These are phyloP conservation scores for Metschnikowia rubicola DNA, from an alignment of 805 yeast genomes.

Conservation along the genomic window DNA sequence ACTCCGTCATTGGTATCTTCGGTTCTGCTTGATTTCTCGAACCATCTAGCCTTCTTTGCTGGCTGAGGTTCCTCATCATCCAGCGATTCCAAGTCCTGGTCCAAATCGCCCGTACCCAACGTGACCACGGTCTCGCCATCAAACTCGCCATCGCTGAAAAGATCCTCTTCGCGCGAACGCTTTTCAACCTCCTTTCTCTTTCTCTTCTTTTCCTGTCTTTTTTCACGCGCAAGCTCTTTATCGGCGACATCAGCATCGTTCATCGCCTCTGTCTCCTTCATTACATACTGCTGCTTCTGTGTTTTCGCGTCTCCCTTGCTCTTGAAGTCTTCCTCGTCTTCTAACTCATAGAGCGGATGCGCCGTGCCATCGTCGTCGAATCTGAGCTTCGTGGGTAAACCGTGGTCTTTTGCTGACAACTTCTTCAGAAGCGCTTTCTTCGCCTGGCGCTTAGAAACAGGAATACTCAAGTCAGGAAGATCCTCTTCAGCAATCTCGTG, in stretches of 20 bases:
- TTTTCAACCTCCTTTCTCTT: conserved; percentile 78
- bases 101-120: conserved; percentile 39
- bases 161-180: conserved; percentile 41
- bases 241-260: conserved; percentile 69
- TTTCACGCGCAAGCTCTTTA: conserved; percentile 70
- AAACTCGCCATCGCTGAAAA: conserved; percentile 23
- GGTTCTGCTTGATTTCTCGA: conserved; percentile 31
- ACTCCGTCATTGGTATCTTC: conserved; percentile 30
- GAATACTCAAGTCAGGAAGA: conserved; percentile 55
- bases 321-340: conserved; percentile 82
- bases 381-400: conserved; percentile 70
- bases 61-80: conserved; percentile 34
- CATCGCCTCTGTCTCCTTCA: conserved; percentile 68
- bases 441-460: conserved; percentile 78
- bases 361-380: conserved; percentile 95
- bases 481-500: conserved; percentile 67
- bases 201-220: conserved; percentile 84
- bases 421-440: conserved; percentile 89
- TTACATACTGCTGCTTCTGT: conserved; percentile 67
- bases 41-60: conserved; percentile 48
- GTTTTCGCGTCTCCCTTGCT: conserved; percentile 64
- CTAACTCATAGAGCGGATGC: conserved; percentile 87
- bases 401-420: conserved; percentile 54
- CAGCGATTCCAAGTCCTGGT: conserved; percentile 42
- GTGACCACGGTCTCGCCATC: conserved; percentile 29